phyloP scores from a whole-genome alignment of 352 stramenopile genomes.

The Phytopythium chamaehyphon region DNA sequence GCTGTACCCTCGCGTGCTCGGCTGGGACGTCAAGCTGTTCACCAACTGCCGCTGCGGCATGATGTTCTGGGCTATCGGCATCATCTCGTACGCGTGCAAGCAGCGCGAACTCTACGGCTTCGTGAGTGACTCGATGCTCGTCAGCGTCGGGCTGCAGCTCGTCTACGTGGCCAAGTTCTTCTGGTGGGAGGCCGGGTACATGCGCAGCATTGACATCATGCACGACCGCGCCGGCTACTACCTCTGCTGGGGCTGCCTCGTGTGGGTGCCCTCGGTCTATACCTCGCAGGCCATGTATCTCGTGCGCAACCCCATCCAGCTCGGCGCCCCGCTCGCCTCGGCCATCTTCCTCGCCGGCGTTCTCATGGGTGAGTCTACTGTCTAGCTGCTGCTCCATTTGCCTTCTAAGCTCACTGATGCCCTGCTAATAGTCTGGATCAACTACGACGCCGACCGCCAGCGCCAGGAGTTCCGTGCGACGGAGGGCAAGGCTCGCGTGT shows the following conservation, averaged over 20 bases:
- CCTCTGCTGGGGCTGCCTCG: constrained; percentile 96
- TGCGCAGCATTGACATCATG: constrained; percentile 98
- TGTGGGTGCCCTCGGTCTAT: constrained; percentile 97
- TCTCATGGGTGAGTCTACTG: constrained; percentile 50
- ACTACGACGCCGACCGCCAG: constrained; percentile 95
- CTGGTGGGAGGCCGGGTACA: constrained; percentile 95
- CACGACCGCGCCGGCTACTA: constrained; percentile 94
- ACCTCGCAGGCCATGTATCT: constrained; percentile 93
- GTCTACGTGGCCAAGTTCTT: constrained; percentile 98
- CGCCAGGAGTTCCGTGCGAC: constrained; percentile 89
- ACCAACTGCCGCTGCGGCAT: constrained; percentile 97
- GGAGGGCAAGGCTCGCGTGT: constrained; percentile 87
- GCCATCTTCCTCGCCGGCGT: constrained; percentile 71
- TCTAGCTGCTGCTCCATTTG: not conserved
- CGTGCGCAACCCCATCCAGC: constrained; percentile 83
- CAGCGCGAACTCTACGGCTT: constrained; percentile 75
- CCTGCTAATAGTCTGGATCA: constrained; percentile 80
- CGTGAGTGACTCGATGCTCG: constrained; percentile 85
- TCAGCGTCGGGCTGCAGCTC: constrained; percentile 87
- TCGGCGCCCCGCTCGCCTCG: constrained; percentile 36
- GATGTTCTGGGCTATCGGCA: constrained; percentile 95
- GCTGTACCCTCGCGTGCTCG: constrained; percentile 91
- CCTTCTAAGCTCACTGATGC: not conserved
- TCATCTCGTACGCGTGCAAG: constrained; percentile 90
- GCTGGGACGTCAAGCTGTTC: constrained; percentile 97